phyloP scores from a whole-genome alignment of 1,139 yeast species.

The Hyphopichia buzzinii region DNA sequence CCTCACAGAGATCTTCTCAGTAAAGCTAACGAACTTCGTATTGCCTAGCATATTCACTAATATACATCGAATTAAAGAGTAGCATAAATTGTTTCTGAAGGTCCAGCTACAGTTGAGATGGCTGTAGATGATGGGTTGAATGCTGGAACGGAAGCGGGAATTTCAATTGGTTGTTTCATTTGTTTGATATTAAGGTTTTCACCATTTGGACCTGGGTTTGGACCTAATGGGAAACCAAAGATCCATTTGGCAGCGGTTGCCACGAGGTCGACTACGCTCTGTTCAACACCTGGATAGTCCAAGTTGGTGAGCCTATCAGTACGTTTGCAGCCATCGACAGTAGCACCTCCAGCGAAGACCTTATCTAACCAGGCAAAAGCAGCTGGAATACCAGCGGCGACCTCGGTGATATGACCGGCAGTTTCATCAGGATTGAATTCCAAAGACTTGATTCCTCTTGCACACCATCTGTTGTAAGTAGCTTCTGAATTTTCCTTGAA shows the following conservation, averaged over 20 bases:
- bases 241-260: constrained; percentile 1
- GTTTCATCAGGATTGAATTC: constrained; percentile 25
- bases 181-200: not conserved
- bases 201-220: constrained; percentile 3
- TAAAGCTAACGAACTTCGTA: not conserved
- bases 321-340: constrained; percentile 27
- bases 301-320: constrained; percentile 1
- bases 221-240: constrained; percentile 1
- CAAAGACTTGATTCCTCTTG: constrained; percentile 25
- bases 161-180: not conserved
- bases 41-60: not conserved
- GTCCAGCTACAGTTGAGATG: not conserved
- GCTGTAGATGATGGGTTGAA: not conserved
- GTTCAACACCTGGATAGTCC: constrained; percentile 2
- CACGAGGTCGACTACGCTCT: not conserved
- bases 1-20: not conserved
- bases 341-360: constrained; percentile 17
- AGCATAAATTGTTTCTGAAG: not conserved
- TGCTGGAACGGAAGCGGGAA: not conserved
- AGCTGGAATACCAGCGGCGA: constrained; percentile 27
- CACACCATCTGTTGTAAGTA: constrained; percentile 32
- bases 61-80: too few relatives aligned
- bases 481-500: constrained; percentile 18
- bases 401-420: constrained; percentile 28
- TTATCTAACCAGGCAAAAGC: constrained; percentile 26